Percentiles rank a stretch among this genome's conserved stretches.
These are phyloP conservation scores for Pisolithus thermaeus DNA, from an alignment of 1,284 basidiomycete genomes.

Conservation along the genomic window DNA sequence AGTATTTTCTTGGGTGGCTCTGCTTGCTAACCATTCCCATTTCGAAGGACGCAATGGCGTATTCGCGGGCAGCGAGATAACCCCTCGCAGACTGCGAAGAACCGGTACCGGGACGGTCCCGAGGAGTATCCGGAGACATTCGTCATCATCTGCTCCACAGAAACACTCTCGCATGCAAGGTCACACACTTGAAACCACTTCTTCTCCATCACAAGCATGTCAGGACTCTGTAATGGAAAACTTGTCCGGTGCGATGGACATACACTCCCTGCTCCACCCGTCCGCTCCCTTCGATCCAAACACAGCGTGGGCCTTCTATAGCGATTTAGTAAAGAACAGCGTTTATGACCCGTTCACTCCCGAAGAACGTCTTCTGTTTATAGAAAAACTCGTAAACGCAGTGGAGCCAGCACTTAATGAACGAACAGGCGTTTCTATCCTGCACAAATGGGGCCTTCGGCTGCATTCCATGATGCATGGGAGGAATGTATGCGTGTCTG, in stretches of 20 bases:
- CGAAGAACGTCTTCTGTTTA: constrained; percentile 28
- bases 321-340: constrained; percentile 17
- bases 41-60: constrained; percentile 24
- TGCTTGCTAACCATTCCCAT: constrained; percentile 9
- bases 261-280: constrained; percentile 19
- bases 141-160: constrained; percentile 24
- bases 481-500: constrained; percentile 15
- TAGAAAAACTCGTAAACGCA: constrained; percentile 25
- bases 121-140: constrained; percentile 20
- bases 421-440: constrained; percentile 16
- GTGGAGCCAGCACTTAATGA: constrained; percentile 24
- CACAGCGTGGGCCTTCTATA: constrained; percentile 33
- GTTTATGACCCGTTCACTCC: constrained; percentile 8
- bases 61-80: constrained; percentile 30
- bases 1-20: constrained; percentile 8
- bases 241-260: constrained; percentile 1
- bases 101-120: constrained; percentile 20
- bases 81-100: constrained; percentile 19
- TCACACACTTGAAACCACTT: constrained; percentile 10
- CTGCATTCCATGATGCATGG: constrained; percentile 30
- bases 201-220: background rate
- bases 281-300: constrained; percentile 29
- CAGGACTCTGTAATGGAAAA: constrained; percentile 3
- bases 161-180: constrained; percentile 16
- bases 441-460: constrained; percentile 35